Percentiles rank a stretch among this genome's conserved stretches.
Evolutionary conservation across 1,284 basidiomycete genomes (phyloP).

Genomic region (Pterula multifida): DNA sequence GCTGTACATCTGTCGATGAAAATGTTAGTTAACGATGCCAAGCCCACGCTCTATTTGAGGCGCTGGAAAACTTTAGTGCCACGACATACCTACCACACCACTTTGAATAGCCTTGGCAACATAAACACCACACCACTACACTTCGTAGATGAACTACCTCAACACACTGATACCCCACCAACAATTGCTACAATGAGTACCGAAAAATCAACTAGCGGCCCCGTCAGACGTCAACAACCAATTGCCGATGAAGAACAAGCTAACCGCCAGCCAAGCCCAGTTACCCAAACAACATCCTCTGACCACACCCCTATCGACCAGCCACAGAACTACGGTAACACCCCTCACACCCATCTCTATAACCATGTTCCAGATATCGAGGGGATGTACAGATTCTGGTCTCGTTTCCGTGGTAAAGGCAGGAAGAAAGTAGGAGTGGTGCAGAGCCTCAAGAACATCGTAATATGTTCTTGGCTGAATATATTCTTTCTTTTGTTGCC

Average conservation of each 20-base stretch:
- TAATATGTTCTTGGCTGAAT: slow-evolving; percentile 45
- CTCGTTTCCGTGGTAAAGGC: slow-evolving; percentile 38
- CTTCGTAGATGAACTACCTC: neutral
- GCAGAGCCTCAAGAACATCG: slow-evolving; percentile 33
- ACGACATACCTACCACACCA: too few relatives aligned
- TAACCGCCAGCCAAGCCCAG: neutral
- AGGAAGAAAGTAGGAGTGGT: slow-evolving; percentile 31
- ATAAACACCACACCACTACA: too few relatives aligned
- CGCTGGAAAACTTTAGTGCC: too few relatives aligned
- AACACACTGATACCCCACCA: neutral
- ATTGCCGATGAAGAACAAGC: neutral
- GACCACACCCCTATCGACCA: neutral
- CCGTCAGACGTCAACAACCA: neutral
- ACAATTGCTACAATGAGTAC: neutral
- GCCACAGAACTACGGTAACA: neutral
- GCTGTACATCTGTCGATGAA: too few relatives aligned
- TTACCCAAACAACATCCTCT: neutral
- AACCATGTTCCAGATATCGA: neutral
- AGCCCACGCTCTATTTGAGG: too few relatives aligned
- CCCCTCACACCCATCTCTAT: neutral
- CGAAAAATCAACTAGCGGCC: neutral
- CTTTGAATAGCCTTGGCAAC: too few relatives aligned
- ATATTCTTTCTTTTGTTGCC: slow-evolving; percentile 51
- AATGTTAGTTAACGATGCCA: too few relatives aligned
- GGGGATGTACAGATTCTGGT: slow-evolving; percentile 21